Evolutionary conservation across 306 rosid species (phyloP), one percentile per base, ranked within the genome.

Genomic region (Cucumis hystrix): DNA sequence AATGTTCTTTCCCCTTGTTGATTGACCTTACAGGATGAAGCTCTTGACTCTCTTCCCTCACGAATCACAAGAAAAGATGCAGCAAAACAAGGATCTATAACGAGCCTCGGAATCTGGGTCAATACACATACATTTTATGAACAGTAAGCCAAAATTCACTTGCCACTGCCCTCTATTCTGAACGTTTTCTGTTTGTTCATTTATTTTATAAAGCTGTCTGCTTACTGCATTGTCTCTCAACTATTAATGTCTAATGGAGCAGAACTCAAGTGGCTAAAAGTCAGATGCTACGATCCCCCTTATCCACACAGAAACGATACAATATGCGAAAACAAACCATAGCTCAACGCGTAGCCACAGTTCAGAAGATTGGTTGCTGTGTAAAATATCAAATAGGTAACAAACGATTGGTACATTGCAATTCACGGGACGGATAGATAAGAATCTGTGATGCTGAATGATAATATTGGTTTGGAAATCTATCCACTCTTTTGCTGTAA

Each of bases 1-100:
- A 67, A 67, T 67, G 73, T 37, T 67, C n/a, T 40, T 37, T 17
- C 12, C 71, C 18, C 47, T 7, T n/a, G 30, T 66, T 39, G 28
- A 66, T 66, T 67, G 74, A 55, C n/a, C 78, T 45, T 80, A 83
- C 76, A 93, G 98, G 91, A 66, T 91, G 95, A 76, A 88, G 88
- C 73, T 90, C 47, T 81, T 94, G 84, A 88, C 91, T 60, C 81
- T 86, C 59, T 84, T 92, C 65, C 88, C 90, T 10, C 35, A 47
- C 78, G 83, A 84, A 67, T 79, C 85, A 37, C 70, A 63, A 71
- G 85, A 86, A 80, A 79, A 41, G 67, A 72, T 51, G 35, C 84
- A 87, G 76, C 84, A 83, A 68, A 80, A 64, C 74, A 94, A 92
- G 80, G 79, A 67, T 21, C 85, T 77, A 60, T 89, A 81, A 47